Evolutionary conservation across 2,329 filamentous ascomycete species (phyloP), one percentile per base, ranked within the genome.

Genomic region (Phaeosphaeria sp.): DNA sequence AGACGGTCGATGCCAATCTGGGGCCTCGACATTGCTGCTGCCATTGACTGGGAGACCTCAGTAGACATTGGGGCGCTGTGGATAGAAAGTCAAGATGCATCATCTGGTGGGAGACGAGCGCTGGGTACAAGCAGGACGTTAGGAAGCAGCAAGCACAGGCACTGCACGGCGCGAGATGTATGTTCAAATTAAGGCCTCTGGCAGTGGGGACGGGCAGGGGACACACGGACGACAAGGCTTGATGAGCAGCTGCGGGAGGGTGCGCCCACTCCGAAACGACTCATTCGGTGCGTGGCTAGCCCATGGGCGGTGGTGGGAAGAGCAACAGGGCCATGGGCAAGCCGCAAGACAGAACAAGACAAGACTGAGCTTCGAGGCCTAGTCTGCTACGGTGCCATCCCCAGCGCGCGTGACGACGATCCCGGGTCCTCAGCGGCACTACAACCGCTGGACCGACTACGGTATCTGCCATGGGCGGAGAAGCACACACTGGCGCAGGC

Each of bases 1-100:
- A 94, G 81, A 60, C 91, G 87, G 79, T 93, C 90, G 76, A 94
- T 94, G 74, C 90, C 89, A 71, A 93, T 89, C 80, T 91, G 89
- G 25, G 90, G 89, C 70, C 91, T 86, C 63, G 90, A 87, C 84
- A 92, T 89, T 73, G 80, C 75, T 59, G 66, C 61, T 55, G 65
- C 67, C 64, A 69, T 54, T 52, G 68, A 65, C 56, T 67, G 65
- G 56, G 65, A 68, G 63, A 73, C 64, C 55, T 74, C 65, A 68
- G 67, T 67, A 59, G 72, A 71, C 68, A 73, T 72, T 58, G 60
- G 63, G 65, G 64, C 52, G 64, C 55, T 62, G 59, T 47, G 44
- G 60, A 53, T 49, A 52, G 47, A 56, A 46, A 63, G 66, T 54
- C 67, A 69, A 72, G 62, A 70, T 65, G 68, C 74, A 77, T 77